These are phyloP conservation scores for Colletotrichum camelliae DNA, from an alignment of 2,329 filamentous ascomycete genomes.

Conservation along the genomic window DNA sequence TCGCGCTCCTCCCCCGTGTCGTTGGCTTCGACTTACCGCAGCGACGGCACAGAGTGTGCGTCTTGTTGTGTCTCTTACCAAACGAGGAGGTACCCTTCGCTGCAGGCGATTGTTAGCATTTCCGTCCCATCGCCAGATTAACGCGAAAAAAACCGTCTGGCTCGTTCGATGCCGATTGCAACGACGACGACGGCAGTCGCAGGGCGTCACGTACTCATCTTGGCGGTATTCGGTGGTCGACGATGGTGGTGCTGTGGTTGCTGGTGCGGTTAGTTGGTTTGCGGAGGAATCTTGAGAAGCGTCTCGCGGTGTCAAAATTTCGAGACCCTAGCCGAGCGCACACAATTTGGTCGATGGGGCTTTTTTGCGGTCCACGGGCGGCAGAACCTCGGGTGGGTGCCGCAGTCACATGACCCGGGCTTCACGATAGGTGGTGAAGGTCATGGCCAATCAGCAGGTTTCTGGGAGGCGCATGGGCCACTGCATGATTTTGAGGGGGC, in stretches of 20 bases:
- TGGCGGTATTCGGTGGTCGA: conserved; percentile 45
- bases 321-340: conserved; percentile 13
- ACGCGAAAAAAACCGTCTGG: conserved; percentile 16
- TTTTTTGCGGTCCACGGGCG: background rate
- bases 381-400: background rate
- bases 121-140: conserved; percentile 25
- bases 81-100: conserved; percentile 65
- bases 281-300: conserved; percentile 13
- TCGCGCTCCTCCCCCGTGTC: background rate
- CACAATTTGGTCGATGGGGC: conserved; percentile 1
- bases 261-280: conserved; percentile 19
- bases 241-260: conserved; percentile 23
- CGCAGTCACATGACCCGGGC: background rate
- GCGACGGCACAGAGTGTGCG: conserved; percentile 97
- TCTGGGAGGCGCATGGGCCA: background rate
- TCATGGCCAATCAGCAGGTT: background rate
- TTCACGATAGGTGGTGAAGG: background rate
- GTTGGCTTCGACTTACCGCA: conserved; percentile 76
- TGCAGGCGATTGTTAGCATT: conserved; percentile 35
- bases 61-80: conserved; percentile 88
- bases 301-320: conserved; percentile 4
- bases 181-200: background rate
- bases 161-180: background rate
- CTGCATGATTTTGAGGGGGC: background rate
- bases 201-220: conserved; percentile 58